Percentiles rank a stretch among this genome's conserved stretches.
Evolutionary conservation across 257 asterid species (phyloP).

Genomic region (Fraxinus excelsior): DNA sequence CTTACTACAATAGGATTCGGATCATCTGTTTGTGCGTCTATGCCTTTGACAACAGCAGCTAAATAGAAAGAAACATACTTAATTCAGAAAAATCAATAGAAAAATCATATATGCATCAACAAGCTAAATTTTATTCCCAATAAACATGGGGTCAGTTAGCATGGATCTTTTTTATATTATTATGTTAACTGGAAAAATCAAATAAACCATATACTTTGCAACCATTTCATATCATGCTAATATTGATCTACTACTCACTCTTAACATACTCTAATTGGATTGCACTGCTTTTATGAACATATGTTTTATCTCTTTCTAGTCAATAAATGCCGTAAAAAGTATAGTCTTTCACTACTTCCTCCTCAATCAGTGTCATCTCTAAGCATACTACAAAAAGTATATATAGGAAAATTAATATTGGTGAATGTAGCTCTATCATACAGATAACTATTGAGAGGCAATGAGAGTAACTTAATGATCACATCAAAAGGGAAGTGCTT

Average conservation of each 20-base stretch:
- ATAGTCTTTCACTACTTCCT: background rate
- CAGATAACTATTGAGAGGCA: background rate
- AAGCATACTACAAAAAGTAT: background rate
- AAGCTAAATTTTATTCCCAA: background rate
- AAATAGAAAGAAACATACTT: constrained; percentile 16
- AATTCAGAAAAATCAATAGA: background rate
- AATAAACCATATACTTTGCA: background rate
- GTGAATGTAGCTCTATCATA: background rate
- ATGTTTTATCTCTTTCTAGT: background rate
- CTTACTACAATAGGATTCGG: constrained; percentile 41
- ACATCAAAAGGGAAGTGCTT: background rate
- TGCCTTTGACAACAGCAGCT: constrained; percentile 42
- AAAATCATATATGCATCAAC: background rate
- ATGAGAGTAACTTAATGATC: background rate
- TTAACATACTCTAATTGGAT: background rate
- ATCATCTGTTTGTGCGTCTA: constrained; percentile 34
- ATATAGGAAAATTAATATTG: background rate
- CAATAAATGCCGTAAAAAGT: background rate
- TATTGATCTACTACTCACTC: background rate
- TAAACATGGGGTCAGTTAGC: background rate
- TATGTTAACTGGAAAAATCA: background rate
- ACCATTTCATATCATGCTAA: background rate
- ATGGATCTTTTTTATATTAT: background rate
- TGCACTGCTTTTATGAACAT: background rate
- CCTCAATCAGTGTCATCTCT: background rate